phyloP scores from a whole-genome alignment of 2,329 filamentous ascomycete genomes.

The Epichloe typhina region DNA sequence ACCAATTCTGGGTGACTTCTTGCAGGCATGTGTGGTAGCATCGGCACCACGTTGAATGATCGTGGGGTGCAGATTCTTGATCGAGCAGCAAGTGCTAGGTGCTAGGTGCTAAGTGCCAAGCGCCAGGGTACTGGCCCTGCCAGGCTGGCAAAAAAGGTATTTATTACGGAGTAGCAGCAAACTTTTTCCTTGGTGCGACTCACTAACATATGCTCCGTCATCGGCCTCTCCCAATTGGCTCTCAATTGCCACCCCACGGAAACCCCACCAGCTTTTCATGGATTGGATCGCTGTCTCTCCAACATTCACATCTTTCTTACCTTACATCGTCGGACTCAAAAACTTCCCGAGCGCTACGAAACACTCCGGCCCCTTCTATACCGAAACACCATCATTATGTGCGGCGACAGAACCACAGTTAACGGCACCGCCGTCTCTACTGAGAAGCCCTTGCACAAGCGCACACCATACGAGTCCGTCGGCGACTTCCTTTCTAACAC shows the following conservation, averaged over 20 bases:
- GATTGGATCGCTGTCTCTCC: not conserved
- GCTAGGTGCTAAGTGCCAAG: not conserved
- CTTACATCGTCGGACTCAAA: not conserved
- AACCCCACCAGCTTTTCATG: constrained; percentile 1
- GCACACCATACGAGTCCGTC: constrained; percentile 6
- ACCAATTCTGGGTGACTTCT: not conserved
- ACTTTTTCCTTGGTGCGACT: not conserved
- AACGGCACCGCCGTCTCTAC: not conserved
- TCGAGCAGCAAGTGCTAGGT: not conserved
- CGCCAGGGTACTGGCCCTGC: not conserved
- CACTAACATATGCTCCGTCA: not conserved
- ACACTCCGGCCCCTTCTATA: too few relatives aligned
- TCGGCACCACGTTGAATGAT: not conserved
- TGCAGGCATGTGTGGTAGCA: not conserved
- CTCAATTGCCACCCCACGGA: not conserved
- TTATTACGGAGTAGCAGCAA: not conserved
- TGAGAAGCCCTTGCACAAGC: constrained; percentile 3
- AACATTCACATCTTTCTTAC: not conserved
- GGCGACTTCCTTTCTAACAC: constrained; percentile 9
- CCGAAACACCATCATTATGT: not conserved
- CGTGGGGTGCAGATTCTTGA: not conserved
- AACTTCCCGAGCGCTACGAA: too few relatives aligned
- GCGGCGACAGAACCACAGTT: constrained; percentile 1
- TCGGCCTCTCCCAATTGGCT: constrained; percentile 1
- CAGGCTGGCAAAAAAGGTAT: too few relatives aligned